Conservation (phyloP, 2,329 filamentous ascomycete species). For the Pseudocercospora macadamiae region DNA sequence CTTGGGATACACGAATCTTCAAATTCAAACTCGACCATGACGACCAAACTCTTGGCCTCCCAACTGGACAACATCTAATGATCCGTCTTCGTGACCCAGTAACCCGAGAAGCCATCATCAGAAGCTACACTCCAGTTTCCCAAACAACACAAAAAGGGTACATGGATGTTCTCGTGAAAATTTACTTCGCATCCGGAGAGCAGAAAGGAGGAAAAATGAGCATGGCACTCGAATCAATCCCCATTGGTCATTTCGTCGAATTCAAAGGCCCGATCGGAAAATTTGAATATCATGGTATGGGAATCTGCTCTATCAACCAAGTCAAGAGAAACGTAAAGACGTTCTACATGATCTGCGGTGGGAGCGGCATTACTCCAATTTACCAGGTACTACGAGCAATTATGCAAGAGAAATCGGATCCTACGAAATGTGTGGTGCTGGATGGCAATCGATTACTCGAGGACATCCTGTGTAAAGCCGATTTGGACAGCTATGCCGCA, state of each 20-base stretch:
- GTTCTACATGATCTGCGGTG: slow-evolving; percentile 86
- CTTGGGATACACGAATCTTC: slow-evolving; percentile 79
- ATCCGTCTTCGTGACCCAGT: slow-evolving; percentile 75
- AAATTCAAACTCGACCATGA: slow-evolving; percentile 75
- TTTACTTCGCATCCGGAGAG: slow-evolving; percentile 68
- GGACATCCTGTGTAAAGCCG: slow-evolving; percentile 78
- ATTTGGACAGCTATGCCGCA: slow-evolving; percentile 67
- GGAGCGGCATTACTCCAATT: slow-evolving; percentile 90
- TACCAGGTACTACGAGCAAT: slow-evolving; percentile 80
- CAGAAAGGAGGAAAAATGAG: slow-evolving; percentile 78
- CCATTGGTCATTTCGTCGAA: slow-evolving; percentile 73
- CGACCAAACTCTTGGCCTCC: slow-evolving; percentile 72
- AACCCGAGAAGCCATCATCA: slow-evolving; percentile 73
- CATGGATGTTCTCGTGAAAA: slow-evolving; percentile 78
- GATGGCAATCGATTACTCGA: slow-evolving; percentile 76
- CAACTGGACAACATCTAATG: slow-evolving; percentile 85
- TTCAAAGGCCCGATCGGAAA: slow-evolving; percentile 89
- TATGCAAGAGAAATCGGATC: slow-evolving; percentile 64
- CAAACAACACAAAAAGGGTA: slow-evolving; percentile 62
- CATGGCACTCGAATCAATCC: slow-evolving; percentile 72
- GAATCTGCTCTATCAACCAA: slow-evolving; percentile 64
- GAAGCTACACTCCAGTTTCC: slow-evolving; percentile 85
- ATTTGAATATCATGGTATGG: slow-evolving; percentile 75
- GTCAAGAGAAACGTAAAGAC: slow-evolving; percentile 60
- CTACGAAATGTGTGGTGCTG: slow-evolving; percentile 71